Conservation (phyloP, 768 basidiomycete genomes). For the Amanita rimosa region DNA sequence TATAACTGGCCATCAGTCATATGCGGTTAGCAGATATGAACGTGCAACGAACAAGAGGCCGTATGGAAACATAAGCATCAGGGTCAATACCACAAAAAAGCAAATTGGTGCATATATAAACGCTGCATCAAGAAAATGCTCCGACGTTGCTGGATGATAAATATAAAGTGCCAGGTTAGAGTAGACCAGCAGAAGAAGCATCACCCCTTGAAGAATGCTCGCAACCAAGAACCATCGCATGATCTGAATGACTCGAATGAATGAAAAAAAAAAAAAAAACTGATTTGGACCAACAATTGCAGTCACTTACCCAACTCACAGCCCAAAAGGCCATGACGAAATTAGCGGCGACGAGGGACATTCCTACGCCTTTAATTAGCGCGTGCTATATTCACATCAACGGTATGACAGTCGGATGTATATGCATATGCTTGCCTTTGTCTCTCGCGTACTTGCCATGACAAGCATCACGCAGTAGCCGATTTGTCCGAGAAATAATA, state of each 20-base stretch:
- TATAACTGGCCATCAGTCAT: slow-evolving; percentile 13
- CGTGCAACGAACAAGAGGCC: slow-evolving; percentile 45
- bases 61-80: slow-evolving; percentile 46
- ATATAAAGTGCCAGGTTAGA: slow-evolving; percentile 69
- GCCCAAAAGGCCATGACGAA: slow-evolving; percentile 77
- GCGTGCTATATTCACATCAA: slow-evolving; percentile 32
- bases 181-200: slow-evolving; percentile 63
- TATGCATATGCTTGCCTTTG: slow-evolving; percentile 44
- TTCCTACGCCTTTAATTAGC: slow-evolving; percentile 69
- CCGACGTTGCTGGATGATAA: slow-evolving; percentile 51
- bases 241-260: slow-evolving; percentile 26
- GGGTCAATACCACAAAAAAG: slow-evolving; percentile 47
- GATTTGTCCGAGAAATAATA: slow-evolving; percentile 56
- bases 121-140: slow-evolving; percentile 61
- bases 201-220: slow-evolving; percentile 61
- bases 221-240: slow-evolving; percentile 68
- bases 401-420: not conserved
- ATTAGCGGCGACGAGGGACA: slow-evolving; percentile 67
- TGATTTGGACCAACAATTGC: not conserved
- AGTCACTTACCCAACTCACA: slow-evolving; percentile 50
- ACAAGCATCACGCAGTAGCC: slow-evolving; percentile 80
- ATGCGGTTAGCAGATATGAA: not conserved
- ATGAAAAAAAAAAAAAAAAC: no score
- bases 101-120: slow-evolving; percentile 85
- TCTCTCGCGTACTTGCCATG: slow-evolving; percentile 59